Percentiles rank a stretch among this genome's conserved stretches.
These are phyloP conservation scores for Smittium culicis DNA, from an alignment of 371 early-diverging fungal species.

Conservation along the genomic window DNA sequence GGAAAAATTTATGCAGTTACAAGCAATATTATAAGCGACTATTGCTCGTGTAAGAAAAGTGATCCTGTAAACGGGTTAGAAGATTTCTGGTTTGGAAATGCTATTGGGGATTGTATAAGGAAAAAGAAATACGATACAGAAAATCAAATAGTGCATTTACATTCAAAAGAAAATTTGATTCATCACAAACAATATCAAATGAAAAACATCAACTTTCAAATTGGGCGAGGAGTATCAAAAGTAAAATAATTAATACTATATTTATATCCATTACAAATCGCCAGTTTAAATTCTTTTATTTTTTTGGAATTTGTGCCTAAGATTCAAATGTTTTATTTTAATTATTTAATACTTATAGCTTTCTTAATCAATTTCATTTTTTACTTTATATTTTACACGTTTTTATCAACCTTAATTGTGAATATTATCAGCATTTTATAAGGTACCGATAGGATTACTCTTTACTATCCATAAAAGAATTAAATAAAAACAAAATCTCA, in stretches of 20 bases:
- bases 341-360: background rate
- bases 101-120: background rate
- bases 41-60: background rate
- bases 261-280: background rate
- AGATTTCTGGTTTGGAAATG: constrained; percentile 5
- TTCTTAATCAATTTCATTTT: background rate
- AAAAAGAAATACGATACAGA: background rate
- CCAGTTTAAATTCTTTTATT: background rate
- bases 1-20: constrained; percentile 8
- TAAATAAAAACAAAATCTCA: background rate
- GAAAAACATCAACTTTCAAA: background rate
- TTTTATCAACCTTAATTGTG: background rate
- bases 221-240: background rate
- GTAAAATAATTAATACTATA: background rate
- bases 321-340: background rate
- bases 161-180: background rate
- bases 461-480: background rate
- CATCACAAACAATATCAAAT: background rate
- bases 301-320: background rate
- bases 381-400: background rate
- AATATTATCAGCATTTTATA: background rate
- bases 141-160: background rate
- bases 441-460: background rate
- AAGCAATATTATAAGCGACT: background rate
- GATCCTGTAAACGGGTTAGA: background rate